Percentiles rank a stretch among this genome's conserved stretches.
Conservation (phyloP, 768 basidiomycete genomes). For the Cyclocybe aegerita region DNA sequence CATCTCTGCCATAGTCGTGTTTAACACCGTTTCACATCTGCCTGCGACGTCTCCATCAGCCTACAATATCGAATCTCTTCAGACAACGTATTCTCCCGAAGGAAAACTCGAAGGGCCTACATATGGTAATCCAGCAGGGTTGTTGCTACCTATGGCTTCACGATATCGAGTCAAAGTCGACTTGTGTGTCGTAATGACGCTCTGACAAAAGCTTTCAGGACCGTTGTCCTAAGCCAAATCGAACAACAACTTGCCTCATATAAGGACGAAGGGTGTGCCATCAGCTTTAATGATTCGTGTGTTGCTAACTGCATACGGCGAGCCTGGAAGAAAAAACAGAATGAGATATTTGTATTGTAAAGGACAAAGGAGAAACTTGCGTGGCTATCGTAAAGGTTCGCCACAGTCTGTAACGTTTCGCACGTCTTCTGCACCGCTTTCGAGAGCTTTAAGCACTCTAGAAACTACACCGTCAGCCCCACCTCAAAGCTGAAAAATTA, state of each 20-base stretch:
- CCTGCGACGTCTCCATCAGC: constrained; percentile 63
- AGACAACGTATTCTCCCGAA: neutral
- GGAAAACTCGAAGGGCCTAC: neutral
- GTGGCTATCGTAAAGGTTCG: constrained; percentile 79
- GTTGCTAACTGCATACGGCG: constrained; percentile 69
- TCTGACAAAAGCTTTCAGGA: constrained; percentile 33
- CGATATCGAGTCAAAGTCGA: constrained; percentile 67
- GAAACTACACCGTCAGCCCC: neutral
- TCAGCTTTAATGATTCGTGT: constrained; percentile 72
- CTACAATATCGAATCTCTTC: constrained; percentile 27
- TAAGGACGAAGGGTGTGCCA: constrained; percentile 71
- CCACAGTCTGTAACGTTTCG: constrained; percentile 71
- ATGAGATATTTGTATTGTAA: neutral
- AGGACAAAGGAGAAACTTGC: constrained; percentile 35
- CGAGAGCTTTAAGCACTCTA: constrained; percentile 76
- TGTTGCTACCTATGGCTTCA: constrained; percentile 38
- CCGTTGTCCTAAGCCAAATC: neutral
- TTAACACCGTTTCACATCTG: constrained; percentile 85
- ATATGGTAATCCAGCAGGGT: constrained; percentile 6
- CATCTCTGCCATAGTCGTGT: constrained; percentile 88
- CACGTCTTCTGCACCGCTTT: constrained; percentile 76
- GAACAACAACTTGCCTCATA: constrained; percentile 54
- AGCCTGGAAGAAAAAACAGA: constrained; percentile 44
- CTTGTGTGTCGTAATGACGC: constrained; percentile 72
- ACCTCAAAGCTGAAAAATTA: neutral